A percentile compares a stretch with the other conserved stretches of the same genome.
These are phyloP conservation scores for Thinopyrum elongatum DNA, from an alignment of 176 grass and related monocot species.

Conservation along the genomic window DNA sequence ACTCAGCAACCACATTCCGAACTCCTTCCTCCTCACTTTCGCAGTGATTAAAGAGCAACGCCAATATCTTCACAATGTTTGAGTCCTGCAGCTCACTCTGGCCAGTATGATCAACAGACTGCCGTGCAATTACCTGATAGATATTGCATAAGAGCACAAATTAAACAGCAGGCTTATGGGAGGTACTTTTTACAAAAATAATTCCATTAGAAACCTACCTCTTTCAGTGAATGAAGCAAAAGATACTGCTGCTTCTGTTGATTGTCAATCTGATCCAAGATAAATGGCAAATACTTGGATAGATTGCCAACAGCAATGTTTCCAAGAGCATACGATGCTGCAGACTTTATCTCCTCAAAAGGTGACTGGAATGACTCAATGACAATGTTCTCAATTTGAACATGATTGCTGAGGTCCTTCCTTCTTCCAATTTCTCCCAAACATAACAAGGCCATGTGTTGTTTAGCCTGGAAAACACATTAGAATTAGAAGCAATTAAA, in stretches of 20 bases:
- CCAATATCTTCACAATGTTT: conserved; percentile 18
- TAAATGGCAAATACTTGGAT: conserved; percentile 20
- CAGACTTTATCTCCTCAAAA: conserved; percentile 23
- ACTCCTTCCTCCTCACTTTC: conserved; percentile 24
- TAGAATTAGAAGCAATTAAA: not conserved
- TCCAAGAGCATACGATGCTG: conserved; percentile 16
- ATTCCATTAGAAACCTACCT: not conserved
- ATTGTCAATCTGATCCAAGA: conserved; percentile 23
- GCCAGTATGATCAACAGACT: conserved; percentile 27
- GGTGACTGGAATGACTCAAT: conserved; percentile 18
- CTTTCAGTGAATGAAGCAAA: conserved; percentile 22
- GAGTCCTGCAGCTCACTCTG: conserved; percentile 16
- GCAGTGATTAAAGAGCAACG: conserved; percentile 16
- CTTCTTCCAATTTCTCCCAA: conserved; percentile 21
- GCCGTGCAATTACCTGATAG: conserved; percentile 12
- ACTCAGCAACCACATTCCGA: conserved; percentile 13
- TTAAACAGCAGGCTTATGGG: not conserved
- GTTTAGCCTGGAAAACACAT: conserved; percentile 4
- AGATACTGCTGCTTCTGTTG: conserved; percentile 25
- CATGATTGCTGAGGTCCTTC: conserved; percentile 19
- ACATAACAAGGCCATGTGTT: conserved; percentile 14
- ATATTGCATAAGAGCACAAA: not conserved
- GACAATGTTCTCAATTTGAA: conserved; percentile 16
- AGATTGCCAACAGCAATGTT: conserved; percentile 26
- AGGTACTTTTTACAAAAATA: not conserved